phyloP scores from a whole-genome alignment of 2,329 filamentous ascomycete genomes.

The Harringtonia aguacate region DNA sequence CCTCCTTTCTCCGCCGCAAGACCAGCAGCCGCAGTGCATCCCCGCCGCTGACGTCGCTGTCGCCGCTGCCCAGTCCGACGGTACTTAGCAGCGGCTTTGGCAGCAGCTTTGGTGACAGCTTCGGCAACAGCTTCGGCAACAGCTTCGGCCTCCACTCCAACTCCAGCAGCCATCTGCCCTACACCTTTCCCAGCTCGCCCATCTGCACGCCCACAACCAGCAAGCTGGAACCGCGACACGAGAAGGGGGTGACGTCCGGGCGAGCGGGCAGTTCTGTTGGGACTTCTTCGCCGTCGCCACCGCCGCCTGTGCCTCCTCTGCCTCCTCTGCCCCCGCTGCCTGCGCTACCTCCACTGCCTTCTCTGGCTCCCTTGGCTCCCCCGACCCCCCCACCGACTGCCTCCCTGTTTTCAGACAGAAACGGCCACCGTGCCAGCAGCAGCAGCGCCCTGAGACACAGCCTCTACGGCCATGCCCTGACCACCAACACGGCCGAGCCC shows the following conservation, averaged over 20 bases:
- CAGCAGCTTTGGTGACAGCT: slow-evolving; percentile 3
- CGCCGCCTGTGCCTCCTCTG: slow-evolving; percentile 8
- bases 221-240: slow-evolving; percentile 21
- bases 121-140: no score
- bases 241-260: slow-evolving; percentile 10
- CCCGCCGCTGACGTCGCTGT: slow-evolving; percentile 19
- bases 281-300: background rate
- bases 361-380: no score
- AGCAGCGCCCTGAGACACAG: background rate
- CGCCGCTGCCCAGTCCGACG: slow-evolving; percentile 15
- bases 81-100: slow-evolving; percentile 3
- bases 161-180: slow-evolving; percentile 2
- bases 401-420: no score
- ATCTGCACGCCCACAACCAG: slow-evolving; percentile 25
- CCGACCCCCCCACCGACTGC: no score
- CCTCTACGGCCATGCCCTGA: slow-evolving; percentile 8
- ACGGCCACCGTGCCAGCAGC: no score
- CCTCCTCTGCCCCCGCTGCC: slow-evolving; percentile 4
- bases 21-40: slow-evolving; percentile 14
- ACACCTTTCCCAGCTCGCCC: slow-evolving; percentile 25
- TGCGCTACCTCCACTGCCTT: background rate
- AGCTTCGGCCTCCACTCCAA: background rate
- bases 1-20: slow-evolving; percentile 20
- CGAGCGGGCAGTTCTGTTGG: background rate
- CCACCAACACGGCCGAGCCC: slow-evolving; percentile 5